Evolutionary conservation across 306 rosid genomes (phyloP).

Genomic region (Prunus fruticosa): DNA sequence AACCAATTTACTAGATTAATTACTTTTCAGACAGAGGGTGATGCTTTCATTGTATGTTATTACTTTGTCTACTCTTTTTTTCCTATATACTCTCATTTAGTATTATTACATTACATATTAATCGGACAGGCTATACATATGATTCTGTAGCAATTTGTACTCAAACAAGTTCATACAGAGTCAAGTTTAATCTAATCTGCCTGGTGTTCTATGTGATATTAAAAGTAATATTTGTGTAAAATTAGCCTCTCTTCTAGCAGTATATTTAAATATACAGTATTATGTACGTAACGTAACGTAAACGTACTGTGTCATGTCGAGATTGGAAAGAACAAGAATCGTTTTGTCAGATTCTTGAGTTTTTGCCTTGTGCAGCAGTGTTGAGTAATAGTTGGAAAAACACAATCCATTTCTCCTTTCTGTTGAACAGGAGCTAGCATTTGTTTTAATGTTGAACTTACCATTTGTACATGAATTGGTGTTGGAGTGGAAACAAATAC

Average conservation of each 20-base stretch:
- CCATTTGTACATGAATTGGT: too few species aligned
- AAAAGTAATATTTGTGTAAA: conserved; percentile 10
- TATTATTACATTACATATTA: not conserved
- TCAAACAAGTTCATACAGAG: conserved; percentile 4
- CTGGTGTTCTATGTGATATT: conserved; percentile 13
- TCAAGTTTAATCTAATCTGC: conserved; percentile 27
- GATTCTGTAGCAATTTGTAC: conserved; percentile 14
- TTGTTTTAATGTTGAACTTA: too few species aligned
- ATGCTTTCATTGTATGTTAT: conserved; percentile 9
- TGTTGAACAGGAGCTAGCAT: too few species aligned
- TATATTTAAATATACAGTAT: not conserved
- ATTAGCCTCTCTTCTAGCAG: conserved; percentile 1
- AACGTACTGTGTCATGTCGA: not conserved
- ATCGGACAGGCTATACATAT: conserved; percentile 11
- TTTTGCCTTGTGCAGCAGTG: not conserved
- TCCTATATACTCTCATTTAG: conserved; percentile 5
- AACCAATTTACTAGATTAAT: not conserved
- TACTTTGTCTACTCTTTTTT: conserved; percentile 2
- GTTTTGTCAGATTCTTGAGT: conserved; percentile 5
- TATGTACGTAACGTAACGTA: not conserved
- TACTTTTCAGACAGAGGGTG: not conserved
- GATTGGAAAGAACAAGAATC: not conserved
- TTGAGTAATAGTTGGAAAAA: not conserved
- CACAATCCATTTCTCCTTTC: not conserved
- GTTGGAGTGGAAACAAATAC: too few species aligned